phyloP scores from a whole-genome alignment of 129 eudicot species.

The Flaveria linearis region DNA sequence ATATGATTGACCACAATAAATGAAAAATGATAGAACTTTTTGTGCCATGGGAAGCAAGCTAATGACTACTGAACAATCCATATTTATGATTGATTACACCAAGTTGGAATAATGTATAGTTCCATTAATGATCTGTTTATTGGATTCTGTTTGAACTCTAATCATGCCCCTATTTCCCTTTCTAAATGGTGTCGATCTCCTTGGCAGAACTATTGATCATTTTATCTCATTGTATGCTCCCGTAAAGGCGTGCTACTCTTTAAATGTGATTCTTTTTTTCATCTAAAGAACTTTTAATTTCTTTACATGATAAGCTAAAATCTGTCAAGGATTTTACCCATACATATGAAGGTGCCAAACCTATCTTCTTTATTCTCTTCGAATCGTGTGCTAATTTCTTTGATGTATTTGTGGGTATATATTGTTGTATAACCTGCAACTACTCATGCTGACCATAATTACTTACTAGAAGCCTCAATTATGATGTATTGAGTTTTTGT shows the following conservation, averaged over 20 bases:
- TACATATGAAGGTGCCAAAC: constrained; percentile 68
- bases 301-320: constrained; percentile 77
- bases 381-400: background rate
- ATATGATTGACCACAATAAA: too few species aligned
- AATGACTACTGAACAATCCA: constrained; percentile 66
- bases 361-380: constrained; percentile 25
- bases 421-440: background rate
- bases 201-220: constrained; percentile 34
- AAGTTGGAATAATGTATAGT: constrained; percentile 75
- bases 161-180: too few species aligned
- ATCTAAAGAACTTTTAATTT: constrained; percentile 69
- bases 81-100: constrained; percentile 83
- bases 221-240: background rate
- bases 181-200: background rate
- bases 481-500: too few species aligned
- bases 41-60: too few species aligned
- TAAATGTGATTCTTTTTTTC: constrained; percentile 33
- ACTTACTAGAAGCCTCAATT: background rate
- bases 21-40: too few species aligned
- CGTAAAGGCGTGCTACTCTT: background rate
- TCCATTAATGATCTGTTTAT: too few species aligned
- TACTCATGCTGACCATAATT: background rate
- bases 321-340: constrained; percentile 83
- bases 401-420: background rate
- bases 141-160: too few species aligned